phyloP scores from a whole-genome alignment of 2,329 filamentous ascomycete genomes.

The Colletotrichum cereale region DNA sequence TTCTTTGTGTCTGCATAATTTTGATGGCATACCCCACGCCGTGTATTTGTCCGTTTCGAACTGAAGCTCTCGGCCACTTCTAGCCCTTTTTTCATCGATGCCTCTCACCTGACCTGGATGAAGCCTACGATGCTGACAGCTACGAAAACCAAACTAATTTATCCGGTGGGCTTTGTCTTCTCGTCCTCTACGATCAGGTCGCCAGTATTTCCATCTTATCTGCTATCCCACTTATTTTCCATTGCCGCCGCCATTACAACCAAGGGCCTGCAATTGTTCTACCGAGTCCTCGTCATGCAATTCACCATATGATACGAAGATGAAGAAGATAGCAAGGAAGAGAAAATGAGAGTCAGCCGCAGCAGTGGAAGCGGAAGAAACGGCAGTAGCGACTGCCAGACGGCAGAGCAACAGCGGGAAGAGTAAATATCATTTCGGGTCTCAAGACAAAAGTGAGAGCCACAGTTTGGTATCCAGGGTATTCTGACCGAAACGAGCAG shows the following conservation, averaged over 20 bases:
- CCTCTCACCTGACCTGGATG: neutral
- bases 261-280: neutral
- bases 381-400: neutral
- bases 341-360: neutral
- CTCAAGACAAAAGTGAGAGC: neutral
- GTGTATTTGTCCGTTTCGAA: neutral
- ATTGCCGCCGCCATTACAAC: neutral
- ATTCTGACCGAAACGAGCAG: neutral
- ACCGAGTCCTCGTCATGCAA: neutral
- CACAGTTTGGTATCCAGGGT: neutral
- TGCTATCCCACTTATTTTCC: neutral
- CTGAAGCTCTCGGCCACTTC: neutral
- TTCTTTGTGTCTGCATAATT: neutral
- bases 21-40: neutral
- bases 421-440: neutral
- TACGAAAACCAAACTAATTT: neutral
- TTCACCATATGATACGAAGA: neutral
- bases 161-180: too few species aligned
- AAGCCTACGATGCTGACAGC: neutral
- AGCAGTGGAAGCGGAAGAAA: neutral
- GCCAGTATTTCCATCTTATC: neutral
- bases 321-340: neutral
- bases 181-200: neutral
- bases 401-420: neutral
- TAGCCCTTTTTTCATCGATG: neutral